Conservation (phyloP, 2,329 filamentous ascomycete species). For the Dactylellina cionopaga region DNA sequence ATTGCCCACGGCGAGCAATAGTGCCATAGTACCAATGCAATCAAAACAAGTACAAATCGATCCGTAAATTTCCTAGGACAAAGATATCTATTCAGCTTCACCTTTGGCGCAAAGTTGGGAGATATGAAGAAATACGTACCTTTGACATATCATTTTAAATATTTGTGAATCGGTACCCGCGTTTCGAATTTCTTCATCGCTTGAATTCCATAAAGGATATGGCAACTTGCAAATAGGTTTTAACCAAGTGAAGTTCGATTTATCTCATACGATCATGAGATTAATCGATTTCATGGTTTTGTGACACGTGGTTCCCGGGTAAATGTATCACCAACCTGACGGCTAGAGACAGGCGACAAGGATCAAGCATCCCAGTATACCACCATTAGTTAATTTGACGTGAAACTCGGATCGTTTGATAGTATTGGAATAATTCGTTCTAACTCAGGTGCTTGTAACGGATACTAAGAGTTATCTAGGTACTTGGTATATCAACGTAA, state of each 20-base stretch:
- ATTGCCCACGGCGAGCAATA: constrained; percentile 37
- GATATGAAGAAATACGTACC: neutral
- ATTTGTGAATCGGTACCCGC: neutral
- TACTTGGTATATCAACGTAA: too few species aligned
- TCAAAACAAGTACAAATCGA: neutral
- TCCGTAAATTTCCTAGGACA: constrained; percentile 1
- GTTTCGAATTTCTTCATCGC: neutral
- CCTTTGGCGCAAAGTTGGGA: neutral
- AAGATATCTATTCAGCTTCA: neutral
- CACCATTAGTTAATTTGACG: too few species aligned
- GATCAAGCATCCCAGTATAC: too few species aligned
- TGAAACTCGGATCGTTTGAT: too few species aligned
- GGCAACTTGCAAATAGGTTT: neutral
- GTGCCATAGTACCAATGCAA: constrained; percentile 18
- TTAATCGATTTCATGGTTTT: neutral
- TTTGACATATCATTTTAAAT: constrained; percentile 3
- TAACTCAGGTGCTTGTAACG: too few species aligned
- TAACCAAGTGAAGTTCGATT: neutral
- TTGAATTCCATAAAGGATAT: neutral
- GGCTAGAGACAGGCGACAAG: too few species aligned
- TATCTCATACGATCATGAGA: neutral
- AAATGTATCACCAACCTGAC: constrained; percentile 2
- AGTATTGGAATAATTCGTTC: too few species aligned
- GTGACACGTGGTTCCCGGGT: constrained; percentile 17
- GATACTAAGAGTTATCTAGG: too few species aligned